Base-by-base conservation (phyloP, 106 monocot species). In the Apostasia shenzhenica region DNA sequence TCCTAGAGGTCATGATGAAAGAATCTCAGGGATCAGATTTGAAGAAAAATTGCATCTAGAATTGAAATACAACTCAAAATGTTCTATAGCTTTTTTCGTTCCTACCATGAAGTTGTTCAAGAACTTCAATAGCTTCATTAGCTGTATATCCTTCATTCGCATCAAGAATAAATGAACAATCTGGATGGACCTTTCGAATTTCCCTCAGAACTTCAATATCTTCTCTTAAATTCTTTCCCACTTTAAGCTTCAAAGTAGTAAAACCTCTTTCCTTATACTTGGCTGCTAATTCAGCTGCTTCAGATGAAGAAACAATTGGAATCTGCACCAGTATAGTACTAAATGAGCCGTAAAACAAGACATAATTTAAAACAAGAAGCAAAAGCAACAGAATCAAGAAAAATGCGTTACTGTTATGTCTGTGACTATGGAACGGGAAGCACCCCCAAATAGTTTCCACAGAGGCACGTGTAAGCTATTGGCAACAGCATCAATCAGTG, bases 361-460 rank as follows among this genome's bases (percentile, higher is more conserved):
- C 57, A 13, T 9, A 59, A 58, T 6, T 26, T 14, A 45, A 14
- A 48, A 59, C 10, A 59, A 41, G 44, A 41, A 74, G 5, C 11
- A 64, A 42, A 11, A 43, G 59, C 56, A 50, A 4, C 44, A 10
- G 47, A 55, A 44, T 51, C 40, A 37, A 7, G 56, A 48, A 67
- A 57, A 10, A 45, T 47, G 60, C 63, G 49, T 45, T 73, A 80
- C 92, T 57, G 92, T 92, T 38, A 92, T 90, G 72, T 89, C 82
- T 41, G 92, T 99, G 0, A 83, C 85, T 39, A 90, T 63, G 45
- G 83, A 67, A 68, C 81, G 77, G 43, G 90, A 85, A 61, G 66
- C 74, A 60, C 89, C 97, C 7, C 97, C 97, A 87, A 99, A 99
- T 67, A 99, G 77, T 80, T 73, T 89, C 92, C 92, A 99, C 3